phyloP scores from a whole-genome alignment of 75 land plant genomes.

The Pinus tabuliformis region DNA sequence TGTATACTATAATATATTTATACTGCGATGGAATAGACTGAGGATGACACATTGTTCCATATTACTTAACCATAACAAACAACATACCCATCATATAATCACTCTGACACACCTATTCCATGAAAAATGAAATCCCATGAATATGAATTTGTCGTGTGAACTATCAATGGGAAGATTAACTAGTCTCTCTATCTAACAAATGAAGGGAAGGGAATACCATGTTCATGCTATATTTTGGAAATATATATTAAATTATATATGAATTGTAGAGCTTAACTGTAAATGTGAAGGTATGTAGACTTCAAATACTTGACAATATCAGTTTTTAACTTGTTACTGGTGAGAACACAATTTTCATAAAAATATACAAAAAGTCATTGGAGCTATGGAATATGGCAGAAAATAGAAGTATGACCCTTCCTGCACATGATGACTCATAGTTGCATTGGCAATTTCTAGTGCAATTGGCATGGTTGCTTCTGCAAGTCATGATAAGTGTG shows the following conservation, averaged over 20 bases:
- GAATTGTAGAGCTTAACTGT: too few species aligned
- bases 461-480: conserved; percentile 81
- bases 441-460: conserved; percentile 71
- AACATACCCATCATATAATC: neutral
- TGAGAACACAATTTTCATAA: too few species aligned
- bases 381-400: conserved; percentile 75
- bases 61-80: neutral
- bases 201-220: too few species aligned
- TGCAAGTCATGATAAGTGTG: conserved; percentile 35
- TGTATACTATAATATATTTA: conserved; percentile 48
- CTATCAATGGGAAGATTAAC: too few species aligned
- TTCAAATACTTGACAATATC: too few species aligned
- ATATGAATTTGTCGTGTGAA: too few species aligned
- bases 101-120: neutral
- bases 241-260: too few species aligned
- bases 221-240: too few species aligned
- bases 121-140: neutral
- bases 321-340: too few species aligned
- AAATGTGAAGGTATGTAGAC: too few species aligned
- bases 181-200: too few species aligned
- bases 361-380: conserved; percentile 15
- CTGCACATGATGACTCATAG: conserved; percentile 73
- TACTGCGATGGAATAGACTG: neutral
- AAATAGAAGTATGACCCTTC: conserved; percentile 59
- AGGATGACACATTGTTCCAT: too few species aligned